phyloP scores from a whole-genome alignment of 2,329 filamentous ascomycete genomes.

The Fonsecaea pugnacius region DNA sequence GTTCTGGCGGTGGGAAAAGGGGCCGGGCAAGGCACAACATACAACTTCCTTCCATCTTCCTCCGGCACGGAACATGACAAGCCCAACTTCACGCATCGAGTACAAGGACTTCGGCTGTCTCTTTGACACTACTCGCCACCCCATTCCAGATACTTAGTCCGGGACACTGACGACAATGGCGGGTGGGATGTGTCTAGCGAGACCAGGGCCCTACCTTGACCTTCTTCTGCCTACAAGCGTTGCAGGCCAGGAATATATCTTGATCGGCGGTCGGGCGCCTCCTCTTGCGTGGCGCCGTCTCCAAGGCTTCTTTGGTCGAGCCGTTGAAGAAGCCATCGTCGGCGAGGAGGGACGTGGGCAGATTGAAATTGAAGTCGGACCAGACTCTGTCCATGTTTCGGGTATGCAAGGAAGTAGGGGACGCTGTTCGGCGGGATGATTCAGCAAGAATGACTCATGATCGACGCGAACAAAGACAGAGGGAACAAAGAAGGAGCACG shows the following conservation, averaged over 20 bases:
- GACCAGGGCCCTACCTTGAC: slow-evolving; percentile 1
- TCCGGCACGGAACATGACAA: not conserved
- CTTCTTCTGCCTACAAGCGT: not conserved
- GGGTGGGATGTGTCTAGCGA: not conserved
- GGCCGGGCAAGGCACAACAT: not conserved
- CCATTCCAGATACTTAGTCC: not conserved
- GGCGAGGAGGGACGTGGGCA: too few relatives aligned
- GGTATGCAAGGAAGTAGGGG: too few relatives aligned
- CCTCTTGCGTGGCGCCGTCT: not conserved
- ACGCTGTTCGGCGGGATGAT: too few relatives aligned
- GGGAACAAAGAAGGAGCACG: too few relatives aligned
- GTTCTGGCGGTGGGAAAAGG: too few relatives aligned
- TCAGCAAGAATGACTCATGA: too few relatives aligned
- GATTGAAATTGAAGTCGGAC: too few relatives aligned
- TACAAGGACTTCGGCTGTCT: not conserved
- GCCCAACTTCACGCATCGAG: not conserved
- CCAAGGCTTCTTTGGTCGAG: not conserved
- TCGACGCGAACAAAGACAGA: too few relatives aligned
- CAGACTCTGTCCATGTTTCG: too few relatives aligned
- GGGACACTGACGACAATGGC: not conserved
- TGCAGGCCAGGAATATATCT: not conserved
- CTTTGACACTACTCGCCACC: not conserved
- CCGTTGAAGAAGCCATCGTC: too few relatives aligned
- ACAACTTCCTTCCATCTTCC: not conserved
- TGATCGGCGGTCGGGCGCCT: not conserved